Base-by-base conservation (phyloP, 2,329 filamentous ascomycete species). In the Penicillium sp. region DNA sequence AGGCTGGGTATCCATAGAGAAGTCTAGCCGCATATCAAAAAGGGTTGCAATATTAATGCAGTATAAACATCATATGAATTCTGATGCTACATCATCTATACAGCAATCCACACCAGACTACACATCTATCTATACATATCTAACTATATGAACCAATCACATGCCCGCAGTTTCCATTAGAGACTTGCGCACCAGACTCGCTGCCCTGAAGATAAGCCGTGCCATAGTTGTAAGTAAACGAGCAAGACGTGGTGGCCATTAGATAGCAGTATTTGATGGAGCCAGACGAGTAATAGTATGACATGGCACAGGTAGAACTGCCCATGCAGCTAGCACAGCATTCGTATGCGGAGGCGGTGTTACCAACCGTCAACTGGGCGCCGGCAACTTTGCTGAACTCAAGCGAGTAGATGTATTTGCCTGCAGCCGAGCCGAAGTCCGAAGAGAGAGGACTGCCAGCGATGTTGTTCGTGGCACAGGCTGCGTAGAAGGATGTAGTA, bases 391-490 rank as follows among this genome's bases (percentile, higher is more conserved):
- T 4, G n/a, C 6, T n/a, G 19, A 52, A 25, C 29, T 31, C 25
- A 3, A 57, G 6, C 12, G 21, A 8, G 10, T 35, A 29, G 8
- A 57, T 40, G 21, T 50, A 45, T 15, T 54, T 27, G 3, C 56
- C 56, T 27, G 31, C 50, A 2, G 21, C n/a, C 10, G 13, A 9
- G 41, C 57, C 52, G 25, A 23, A 59, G 25, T 59, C 52, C 12
- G 52, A 45, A 38, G 52, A 55, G 23, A 59, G 53, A 51, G 57
- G 52, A 40, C 2, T 7, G 8, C 27, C 17, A 9, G 57, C 57
- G 17, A 59, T 52, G 47, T 59, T 59, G 42, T 55, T 55, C 23
- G 57, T 47, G 7, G 57, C 57, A 27, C 57, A 59, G 6, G 57
- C 57, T 10, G 40, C 57, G 21, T 56, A 56, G 12, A 33, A 25